These are phyloP conservation scores for Alternaria metachromatica DNA, from an alignment of 2,329 filamentous ascomycete genomes.

Conservation along the genomic window DNA sequence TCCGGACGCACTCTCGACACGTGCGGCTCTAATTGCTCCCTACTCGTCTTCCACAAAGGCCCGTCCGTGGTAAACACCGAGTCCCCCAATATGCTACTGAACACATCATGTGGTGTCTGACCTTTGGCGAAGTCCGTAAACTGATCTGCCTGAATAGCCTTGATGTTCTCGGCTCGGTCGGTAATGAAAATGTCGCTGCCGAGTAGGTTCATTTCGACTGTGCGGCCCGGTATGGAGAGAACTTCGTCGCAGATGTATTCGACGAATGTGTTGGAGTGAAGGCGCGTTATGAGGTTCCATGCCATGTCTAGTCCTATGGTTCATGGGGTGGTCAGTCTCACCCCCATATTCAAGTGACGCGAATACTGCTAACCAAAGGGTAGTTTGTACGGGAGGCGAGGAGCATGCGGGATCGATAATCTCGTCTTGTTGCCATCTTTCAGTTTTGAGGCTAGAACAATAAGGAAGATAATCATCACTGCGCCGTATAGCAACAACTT, in stretches of 20 bases:
- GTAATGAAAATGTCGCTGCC: constrained; percentile 11
- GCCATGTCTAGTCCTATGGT: constrained; percentile 9
- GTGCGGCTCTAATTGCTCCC: constrained; percentile 7
- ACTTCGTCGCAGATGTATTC: constrained; percentile 13
- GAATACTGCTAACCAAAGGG: neutral
- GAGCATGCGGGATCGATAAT: constrained; percentile 1
- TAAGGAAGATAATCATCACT: neutral
- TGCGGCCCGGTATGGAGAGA: constrained; percentile 6
- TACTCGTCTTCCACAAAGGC: constrained; percentile 9
- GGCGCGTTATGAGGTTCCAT: constrained; percentile 7
- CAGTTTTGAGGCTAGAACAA: neutral
- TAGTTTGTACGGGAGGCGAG: constrained; percentile 5
- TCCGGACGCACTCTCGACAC: constrained; percentile 7
- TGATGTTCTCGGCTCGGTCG: constrained; percentile 14
- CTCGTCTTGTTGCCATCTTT: neutral
- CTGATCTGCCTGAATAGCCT: constrained; percentile 13
- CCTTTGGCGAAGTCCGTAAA: constrained; percentile 9
- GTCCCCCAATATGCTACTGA: constrained; percentile 12
- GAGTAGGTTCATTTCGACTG: constrained; percentile 12
- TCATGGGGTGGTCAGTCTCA: neutral
- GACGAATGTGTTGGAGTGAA: constrained; percentile 8
- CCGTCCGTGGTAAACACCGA: constrained; percentile 10
- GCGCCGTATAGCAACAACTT: neutral
- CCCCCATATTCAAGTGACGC: neutral
- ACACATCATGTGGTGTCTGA: constrained; percentile 12